Percentiles rank a stretch among this genome's conserved stretches.
Evolutionary conservation across 2,329 filamentous ascomycete species (phyloP).

Genomic region (Trichoderma sp.): DNA sequence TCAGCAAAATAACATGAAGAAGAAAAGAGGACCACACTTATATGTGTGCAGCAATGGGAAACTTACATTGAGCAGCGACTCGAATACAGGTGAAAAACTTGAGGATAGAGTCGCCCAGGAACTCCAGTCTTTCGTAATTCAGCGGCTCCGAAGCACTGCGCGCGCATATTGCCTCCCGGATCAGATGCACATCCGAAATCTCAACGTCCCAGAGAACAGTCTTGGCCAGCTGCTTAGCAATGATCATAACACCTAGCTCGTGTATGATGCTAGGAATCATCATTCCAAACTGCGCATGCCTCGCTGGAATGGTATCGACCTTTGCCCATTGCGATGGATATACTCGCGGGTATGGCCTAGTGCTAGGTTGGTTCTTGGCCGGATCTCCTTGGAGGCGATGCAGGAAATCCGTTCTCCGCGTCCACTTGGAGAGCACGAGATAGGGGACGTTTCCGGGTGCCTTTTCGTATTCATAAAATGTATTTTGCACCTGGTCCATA

Average conservation of each 20-base stretch:
- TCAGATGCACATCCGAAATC: conserved; percentile 51
- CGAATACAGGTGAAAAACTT: conserved; percentile 71
- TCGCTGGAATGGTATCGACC: conserved; percentile 46
- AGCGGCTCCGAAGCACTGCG: conserved; percentile 55
- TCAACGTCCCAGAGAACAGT: conserved; percentile 39
- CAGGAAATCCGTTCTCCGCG: conserved; percentile 58
- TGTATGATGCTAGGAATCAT: conserved; percentile 72
- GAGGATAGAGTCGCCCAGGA: conserved; percentile 78
- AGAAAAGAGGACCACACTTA: neutral
- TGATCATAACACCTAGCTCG: conserved; percentile 61
- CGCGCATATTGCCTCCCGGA: conserved; percentile 69
- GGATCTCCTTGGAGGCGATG: conserved; percentile 35
- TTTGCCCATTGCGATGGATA: conserved; percentile 48
- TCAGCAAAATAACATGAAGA: neutral
- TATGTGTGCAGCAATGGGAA: neutral
- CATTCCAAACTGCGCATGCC: conserved; percentile 50
- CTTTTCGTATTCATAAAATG: conserved; percentile 36
- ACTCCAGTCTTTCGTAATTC: conserved; percentile 83
- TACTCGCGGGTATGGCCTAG: conserved; percentile 43
- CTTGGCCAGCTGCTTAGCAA: conserved; percentile 56
- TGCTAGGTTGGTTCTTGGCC: conserved; percentile 27
- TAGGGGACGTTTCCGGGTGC: conserved; percentile 47
- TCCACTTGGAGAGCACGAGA: conserved; percentile 47
- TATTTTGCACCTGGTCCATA: conserved; percentile 37
- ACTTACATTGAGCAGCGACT: conserved; percentile 52